phyloP scores from a whole-genome alignment of 108 stramenopile species.

The Nitzschia sp. region DNA sequence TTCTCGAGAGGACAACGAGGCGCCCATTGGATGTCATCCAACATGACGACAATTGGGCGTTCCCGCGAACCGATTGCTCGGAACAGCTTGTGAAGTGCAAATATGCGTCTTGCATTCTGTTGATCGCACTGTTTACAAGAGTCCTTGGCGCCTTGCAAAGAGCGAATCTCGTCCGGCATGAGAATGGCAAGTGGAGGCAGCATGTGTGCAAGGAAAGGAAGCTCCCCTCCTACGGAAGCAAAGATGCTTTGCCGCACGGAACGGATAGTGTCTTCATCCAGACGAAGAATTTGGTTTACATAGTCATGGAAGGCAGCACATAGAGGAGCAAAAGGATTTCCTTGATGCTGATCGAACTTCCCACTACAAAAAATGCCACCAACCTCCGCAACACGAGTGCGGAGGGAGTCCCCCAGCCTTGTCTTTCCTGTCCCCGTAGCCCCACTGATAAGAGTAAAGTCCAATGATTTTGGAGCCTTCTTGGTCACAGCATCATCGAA shows the following conservation, averaged over 20 bases:
- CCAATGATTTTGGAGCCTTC: constrained; percentile 8
- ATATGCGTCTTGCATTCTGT: constrained; percentile 1
- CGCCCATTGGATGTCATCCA: constrained; percentile 51
- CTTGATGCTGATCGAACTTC: constrained; percentile 35
- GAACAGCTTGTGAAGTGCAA: constrained; percentile 29
- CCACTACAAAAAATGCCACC: constrained; percentile 35
- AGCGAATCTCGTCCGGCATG: constrained; percentile 10
- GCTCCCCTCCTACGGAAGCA: constrained; percentile 6
- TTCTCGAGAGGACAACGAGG: constrained; percentile 18
- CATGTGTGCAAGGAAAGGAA: constrained; percentile 4
- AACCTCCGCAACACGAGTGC: not conserved
- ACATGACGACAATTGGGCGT: constrained; percentile 36
- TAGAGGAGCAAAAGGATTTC: constrained; percentile 14
- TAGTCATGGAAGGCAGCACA: constrained; percentile 14
- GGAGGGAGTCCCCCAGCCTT: constrained; percentile 13
- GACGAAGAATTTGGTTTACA: constrained; percentile 13
- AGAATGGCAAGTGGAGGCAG: constrained; percentile 2
- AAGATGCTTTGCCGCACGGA: constrained; percentile 9
- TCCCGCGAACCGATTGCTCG: constrained; percentile 29
- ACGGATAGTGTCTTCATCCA: constrained; percentile 8
- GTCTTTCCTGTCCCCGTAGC: constrained; percentile 35
- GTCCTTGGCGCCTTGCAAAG: not conserved
- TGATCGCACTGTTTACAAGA: constrained; percentile 1
- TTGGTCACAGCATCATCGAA: not conserved
- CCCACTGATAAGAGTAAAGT: constrained; percentile 28